Base-by-base conservation (phyloP, 768 basidiomycete species). In the Chalciporus pseudorubinellus region DNA sequence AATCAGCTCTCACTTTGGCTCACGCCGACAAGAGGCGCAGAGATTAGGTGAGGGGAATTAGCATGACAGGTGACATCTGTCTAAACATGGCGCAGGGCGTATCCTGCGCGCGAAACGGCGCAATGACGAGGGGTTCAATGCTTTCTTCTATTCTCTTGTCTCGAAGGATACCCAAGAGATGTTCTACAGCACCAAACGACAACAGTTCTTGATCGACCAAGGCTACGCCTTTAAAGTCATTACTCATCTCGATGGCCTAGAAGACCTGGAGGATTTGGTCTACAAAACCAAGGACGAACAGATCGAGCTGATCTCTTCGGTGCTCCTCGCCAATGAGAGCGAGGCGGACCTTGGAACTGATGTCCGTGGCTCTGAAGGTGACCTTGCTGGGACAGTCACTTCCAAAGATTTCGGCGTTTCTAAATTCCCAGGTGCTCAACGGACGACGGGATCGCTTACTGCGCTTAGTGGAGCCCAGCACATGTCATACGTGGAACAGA, bases 221-320 rank as follows among this genome's bases (percentile, higher is more conserved):
- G 95, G 97, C 3, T 99, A 99, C 72, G 90, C 95, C 6, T 99
- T 99, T 83, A 98, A 98, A 72, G 95, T 99, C 47, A 98, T 99
- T 71, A 98, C 97, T 2, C 91, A 95, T 60, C 82, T 99, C 16
- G 94, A 98, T 56, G 97, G 97, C 9, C 77, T 98, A 22, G 87
- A 95, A 51, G 76, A 79, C 39, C 77, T 94, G 57, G 84, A 88
- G 4, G 89, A 93, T 63, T 78, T 98, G 46, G 97, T 98, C 44
- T 99, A 95, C 75, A 84, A 82, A 62, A 92, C 90, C 36, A 81
- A 83, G 62, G 85, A 92, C 60, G 91, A 97, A 64, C 95, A 98
- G 72, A 95, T 98, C 52, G 95, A 98, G 67, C 83, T 99, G 16
- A 78, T 99, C n/a, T 88, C 90, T 52, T 87, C 90, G 6, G 95